A percentile compares a stretch with the other conserved stretches of the same genome.
These are phyloP conservation scores for Helicostylum pulchrum DNA, from an alignment of 192 early-diverging fungal species.

Conservation along the genomic window DNA sequence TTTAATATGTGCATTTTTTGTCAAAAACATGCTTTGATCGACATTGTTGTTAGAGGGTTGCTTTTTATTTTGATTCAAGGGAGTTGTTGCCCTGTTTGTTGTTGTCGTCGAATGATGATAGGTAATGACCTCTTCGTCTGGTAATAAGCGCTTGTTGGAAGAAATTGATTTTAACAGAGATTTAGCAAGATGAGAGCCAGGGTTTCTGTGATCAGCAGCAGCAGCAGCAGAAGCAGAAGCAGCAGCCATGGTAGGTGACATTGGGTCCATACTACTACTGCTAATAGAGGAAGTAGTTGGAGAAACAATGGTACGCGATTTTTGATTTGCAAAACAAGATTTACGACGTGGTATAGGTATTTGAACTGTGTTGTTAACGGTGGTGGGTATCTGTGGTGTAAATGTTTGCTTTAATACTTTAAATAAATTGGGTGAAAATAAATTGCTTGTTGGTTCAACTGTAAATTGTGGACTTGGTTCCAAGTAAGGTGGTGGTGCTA, in stretches of 20 bases:
- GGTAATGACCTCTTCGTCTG: not conserved
- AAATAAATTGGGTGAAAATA: conserved; percentile 13
- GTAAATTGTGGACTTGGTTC: conserved; percentile 6
- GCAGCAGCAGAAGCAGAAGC: conserved; percentile 24
- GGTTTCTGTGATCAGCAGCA: conserved; percentile 9
- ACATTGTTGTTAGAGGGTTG: not conserved
- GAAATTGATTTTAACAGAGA: conserved; percentile 3
- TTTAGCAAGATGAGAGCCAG: conserved; percentile 9
- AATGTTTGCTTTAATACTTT: too few relatives aligned
- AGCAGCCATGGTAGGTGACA: conserved; percentile 24
- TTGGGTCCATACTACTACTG: not conserved
- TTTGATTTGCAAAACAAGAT: too few relatives aligned
- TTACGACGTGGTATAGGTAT: not conserved
- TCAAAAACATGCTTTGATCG: conserved; percentile 33
- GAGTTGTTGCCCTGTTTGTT: not conserved
- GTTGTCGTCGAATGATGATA: too few relatives aligned
- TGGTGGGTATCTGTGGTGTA: not conserved
- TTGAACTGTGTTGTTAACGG: not conserved
- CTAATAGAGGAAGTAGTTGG: too few relatives aligned
- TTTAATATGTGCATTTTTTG: conserved; percentile 41
- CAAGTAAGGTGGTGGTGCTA: conserved; percentile 4
- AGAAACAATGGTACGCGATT: too few relatives aligned
- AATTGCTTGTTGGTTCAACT: not conserved
- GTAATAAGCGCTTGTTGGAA: not conserved
- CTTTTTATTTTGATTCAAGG: not conserved